Evolutionary conservation across 75 land plant genomes (phyloP).

Genomic region (Cryptomeria japonica): DNA sequence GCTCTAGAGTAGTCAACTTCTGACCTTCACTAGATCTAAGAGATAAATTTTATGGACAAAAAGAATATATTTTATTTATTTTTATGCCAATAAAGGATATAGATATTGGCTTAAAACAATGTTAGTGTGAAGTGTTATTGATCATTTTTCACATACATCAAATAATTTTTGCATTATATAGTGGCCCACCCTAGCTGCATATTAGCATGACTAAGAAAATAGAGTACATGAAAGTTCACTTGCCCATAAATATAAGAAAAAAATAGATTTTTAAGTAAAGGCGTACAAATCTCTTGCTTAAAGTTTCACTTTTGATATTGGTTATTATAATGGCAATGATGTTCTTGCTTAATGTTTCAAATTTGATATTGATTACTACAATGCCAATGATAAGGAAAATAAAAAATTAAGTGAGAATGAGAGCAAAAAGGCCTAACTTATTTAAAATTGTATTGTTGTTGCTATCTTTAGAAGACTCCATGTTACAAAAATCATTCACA

Average conservation of each 20-base stretch:
- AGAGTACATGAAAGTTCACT: background rate
- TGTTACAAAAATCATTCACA: background rate
- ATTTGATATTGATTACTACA: background rate
- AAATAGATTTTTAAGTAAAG: background rate
- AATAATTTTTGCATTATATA: background rate
- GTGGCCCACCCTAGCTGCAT: background rate
- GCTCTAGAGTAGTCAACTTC: conserved; percentile 89
- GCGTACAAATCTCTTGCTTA: background rate
- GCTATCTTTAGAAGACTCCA: background rate
- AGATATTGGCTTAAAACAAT: background rate
- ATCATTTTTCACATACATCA: background rate
- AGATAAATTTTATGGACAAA: conserved; percentile 22
- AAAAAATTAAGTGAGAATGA: background rate
- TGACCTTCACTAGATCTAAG: conserved; percentile 82
- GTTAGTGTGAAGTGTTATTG: background rate
- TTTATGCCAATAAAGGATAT: background rate
- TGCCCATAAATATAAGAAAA: background rate
- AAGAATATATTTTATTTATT: background rate
- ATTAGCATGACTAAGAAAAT: background rate
- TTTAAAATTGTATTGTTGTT: background rate
- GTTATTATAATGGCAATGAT: background rate
- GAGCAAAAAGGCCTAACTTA: background rate
- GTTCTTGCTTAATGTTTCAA: background rate
- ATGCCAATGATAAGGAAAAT: background rate
- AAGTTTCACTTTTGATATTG: background rate